Percentiles rank a stretch among this genome's conserved stretches.
phyloP scores from a whole-genome alignment of 2,329 filamentous ascomycete genomes.

The Xylariaceae sp. region DNA sequence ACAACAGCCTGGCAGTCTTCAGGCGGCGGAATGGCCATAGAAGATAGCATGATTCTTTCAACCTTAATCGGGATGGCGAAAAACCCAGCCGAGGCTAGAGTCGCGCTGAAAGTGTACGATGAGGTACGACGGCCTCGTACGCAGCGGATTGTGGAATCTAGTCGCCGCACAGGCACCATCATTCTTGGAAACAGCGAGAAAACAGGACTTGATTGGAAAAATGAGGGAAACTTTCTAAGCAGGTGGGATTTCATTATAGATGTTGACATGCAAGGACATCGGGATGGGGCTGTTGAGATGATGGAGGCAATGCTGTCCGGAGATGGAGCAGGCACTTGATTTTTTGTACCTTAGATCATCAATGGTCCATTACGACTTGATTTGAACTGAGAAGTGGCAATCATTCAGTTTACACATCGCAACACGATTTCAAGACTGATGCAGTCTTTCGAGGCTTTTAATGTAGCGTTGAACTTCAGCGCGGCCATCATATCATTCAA shows the following conservation, averaged over 20 bases:
- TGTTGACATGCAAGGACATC: constrained; percentile 20
- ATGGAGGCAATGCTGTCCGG: constrained; percentile 12
- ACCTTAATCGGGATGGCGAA: constrained; percentile 17
- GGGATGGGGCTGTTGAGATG: constrained; percentile 16
- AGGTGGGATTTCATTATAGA: constrained; percentile 25
- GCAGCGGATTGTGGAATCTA: constrained; percentile 24
- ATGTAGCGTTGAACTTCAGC: too few relatives aligned
- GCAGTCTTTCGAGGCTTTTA: too few relatives aligned
- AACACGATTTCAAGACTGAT: too few relatives aligned
- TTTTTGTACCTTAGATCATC: too few relatives aligned
- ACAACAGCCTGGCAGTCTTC: constrained; percentile 23
- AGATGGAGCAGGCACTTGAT: too few relatives aligned
- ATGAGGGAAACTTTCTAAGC: constrained; percentile 6
- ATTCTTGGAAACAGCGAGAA: constrained; percentile 11
- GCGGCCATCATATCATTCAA: too few relatives aligned
- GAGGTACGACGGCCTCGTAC: constrained; percentile 20
- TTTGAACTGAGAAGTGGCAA: too few relatives aligned
- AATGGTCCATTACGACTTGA: too few relatives aligned
- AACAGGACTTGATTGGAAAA: constrained; percentile 8
- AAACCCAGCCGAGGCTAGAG: constrained; percentile 8
- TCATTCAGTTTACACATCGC: too few relatives aligned
- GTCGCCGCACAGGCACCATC: constrained; percentile 18
- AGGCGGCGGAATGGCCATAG: constrained; percentile 23
- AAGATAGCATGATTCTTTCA: constrained; percentile 22
- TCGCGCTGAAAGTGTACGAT: constrained; percentile 20